Conservation (phyloP, 345 rosid species). For the Anastatica hierochuntica region DNA sequence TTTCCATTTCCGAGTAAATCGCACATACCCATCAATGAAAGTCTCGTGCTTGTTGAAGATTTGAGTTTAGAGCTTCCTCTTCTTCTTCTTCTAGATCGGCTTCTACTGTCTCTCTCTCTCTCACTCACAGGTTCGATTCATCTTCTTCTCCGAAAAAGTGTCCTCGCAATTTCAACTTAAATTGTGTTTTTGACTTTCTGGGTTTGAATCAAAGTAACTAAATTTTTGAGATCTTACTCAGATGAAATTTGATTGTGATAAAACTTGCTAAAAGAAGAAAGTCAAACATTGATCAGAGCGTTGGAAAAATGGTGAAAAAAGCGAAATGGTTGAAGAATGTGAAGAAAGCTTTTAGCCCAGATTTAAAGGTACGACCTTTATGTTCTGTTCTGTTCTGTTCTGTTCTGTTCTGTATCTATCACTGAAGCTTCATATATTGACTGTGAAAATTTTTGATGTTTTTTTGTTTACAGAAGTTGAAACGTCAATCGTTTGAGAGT, state of each 20-base stretch:
- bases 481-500: constrained; percentile 17
- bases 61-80: neutral
- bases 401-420: neutral
- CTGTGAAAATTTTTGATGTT: neutral
- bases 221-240: too few relatives aligned
- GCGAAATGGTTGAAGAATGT: constrained; percentile 85
- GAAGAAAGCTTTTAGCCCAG: constrained; percentile 75
- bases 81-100: constrained; percentile 4
- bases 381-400: too few relatives aligned
- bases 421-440: neutral
- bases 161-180: neutral
- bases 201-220: too few relatives aligned
- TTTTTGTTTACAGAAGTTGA: constrained; percentile 11
- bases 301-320: constrained; percentile 69
- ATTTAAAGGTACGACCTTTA: constrained; percentile 38
- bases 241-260: too few relatives aligned
- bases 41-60: neutral
- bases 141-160: neutral
- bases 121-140: constrained; percentile 9
- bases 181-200: constrained; percentile 3
- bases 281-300: constrained; percentile 20
- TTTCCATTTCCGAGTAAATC: too few relatives aligned
- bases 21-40: neutral
- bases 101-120: neutral
- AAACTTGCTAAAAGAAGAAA: too few relatives aligned